Evolutionary conservation across 805 yeast species (phyloP), one percentile per base, ranked within the genome.

Genomic region (Candida ponderosae): DNA sequence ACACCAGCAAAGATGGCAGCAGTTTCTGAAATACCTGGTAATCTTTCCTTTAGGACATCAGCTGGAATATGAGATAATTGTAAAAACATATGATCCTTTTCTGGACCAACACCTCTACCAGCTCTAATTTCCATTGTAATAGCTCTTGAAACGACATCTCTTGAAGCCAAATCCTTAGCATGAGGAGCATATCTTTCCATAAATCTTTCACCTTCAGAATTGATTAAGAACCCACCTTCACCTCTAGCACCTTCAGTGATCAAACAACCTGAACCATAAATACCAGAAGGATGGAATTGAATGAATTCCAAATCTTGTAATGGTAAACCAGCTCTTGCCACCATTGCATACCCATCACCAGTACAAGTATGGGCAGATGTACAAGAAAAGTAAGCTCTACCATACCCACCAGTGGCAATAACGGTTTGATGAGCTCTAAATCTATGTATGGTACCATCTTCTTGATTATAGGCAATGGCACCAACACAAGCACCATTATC

Each of bases 201-300:
- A 66, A 90, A 90, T 66, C 98, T 81, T 72, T 90, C 98, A 75
- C 98, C 98, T 70, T 93, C 95, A 50, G 88, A 77, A 76, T 90
- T 90, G 47, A 90, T 74, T 63, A 90, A 73, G 76, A 77, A 93
- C 47, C 98, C 98, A 79, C 98, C 98, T 74, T 93, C 98, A 76
- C 98, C 98, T 74, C 98, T 84, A 50, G 97, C 95, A 71, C 98
- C 98, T 70, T 93, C 98, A 40, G 98, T 93, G 63, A 93, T 93
- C 71, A 90, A 72, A 74, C 97, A 93, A 48, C 98, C 98, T 30
- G 97, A 87, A 42, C 98, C 98, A 65, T 90, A 90, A 66, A 90
- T 93, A 76, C 98, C 98, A 19, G 97, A 88, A 39, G 98, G 98
- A 67, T 90, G 98, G 87, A 90, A 90, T 70, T 90, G 98, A 45